Conservation (phyloP, 2,329 filamentous ascomycete species). For the Ramichloridium luteum region DNA sequence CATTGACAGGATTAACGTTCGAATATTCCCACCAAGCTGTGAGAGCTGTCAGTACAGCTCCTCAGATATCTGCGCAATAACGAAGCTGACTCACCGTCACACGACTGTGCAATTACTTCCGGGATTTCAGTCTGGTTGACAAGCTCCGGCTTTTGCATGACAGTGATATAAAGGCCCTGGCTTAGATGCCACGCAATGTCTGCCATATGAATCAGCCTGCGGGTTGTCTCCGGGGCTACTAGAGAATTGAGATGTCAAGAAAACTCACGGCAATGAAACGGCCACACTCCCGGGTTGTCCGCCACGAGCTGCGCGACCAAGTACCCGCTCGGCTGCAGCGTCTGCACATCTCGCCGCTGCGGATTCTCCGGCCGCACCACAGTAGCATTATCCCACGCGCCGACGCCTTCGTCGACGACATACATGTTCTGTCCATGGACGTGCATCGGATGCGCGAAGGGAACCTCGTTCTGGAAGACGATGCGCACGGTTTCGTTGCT, state of each 20-base stretch:
- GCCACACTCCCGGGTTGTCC: constrained; percentile 28
- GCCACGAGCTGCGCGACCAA: constrained; percentile 26
- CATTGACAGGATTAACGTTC: too few relatives aligned
- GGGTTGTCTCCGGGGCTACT: too few relatives aligned
- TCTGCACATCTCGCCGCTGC: constrained; percentile 25
- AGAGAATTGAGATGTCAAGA: not conserved
- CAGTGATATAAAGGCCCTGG: constrained; percentile 21
- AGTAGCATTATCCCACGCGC: constrained; percentile 30
- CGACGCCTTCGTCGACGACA: constrained; percentile 30
- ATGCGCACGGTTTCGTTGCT: constrained; percentile 28
- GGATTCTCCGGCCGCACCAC: constrained; percentile 28
- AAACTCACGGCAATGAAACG: constrained; percentile 24
- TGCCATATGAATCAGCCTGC: constrained; percentile 9
- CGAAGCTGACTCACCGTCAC: too few relatives aligned
- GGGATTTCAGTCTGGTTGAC: constrained; percentile 21
- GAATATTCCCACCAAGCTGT: too few relatives aligned
- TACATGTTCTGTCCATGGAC: constrained; percentile 38
- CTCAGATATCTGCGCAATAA: too few relatives aligned
- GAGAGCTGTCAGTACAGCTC: too few relatives aligned
- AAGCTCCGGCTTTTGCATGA: constrained; percentile 19
- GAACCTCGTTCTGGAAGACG: constrained; percentile 27
- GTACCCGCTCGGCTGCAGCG: constrained; percentile 22
- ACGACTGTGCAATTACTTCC: constrained; percentile 22
- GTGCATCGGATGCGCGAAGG: constrained; percentile 33
- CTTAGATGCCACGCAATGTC: constrained; percentile 26